Evolutionary conservation across 495 filamentous ascomycete genomes (phyloP).

Genomic region (Hypoxylon crocopeplum): DNA sequence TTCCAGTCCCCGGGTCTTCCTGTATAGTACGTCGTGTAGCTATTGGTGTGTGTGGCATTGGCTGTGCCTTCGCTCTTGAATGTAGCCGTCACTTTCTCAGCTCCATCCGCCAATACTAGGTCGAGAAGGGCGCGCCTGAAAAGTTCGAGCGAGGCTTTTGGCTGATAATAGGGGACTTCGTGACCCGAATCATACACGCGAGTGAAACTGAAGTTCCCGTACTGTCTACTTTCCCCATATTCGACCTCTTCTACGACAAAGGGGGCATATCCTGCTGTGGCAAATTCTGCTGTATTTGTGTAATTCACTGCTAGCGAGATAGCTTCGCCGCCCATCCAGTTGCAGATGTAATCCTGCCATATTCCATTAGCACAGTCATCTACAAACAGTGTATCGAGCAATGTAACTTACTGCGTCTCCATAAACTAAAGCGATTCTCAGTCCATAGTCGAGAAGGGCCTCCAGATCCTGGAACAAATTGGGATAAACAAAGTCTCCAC

Average conservation of each 20-base stretch:
- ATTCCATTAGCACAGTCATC: background rate
- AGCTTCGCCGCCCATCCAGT: slow-evolving; percentile 67
- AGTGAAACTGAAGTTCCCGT: slow-evolving; percentile 69
- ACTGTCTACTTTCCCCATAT: slow-evolving; percentile 53
- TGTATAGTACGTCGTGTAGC: slow-evolving; percentile 43
- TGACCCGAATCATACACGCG: slow-evolving; percentile 50
- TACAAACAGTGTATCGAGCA: too few species aligned
- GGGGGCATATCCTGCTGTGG: slow-evolving; percentile 55
- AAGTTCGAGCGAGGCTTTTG: slow-evolving; percentile 46
- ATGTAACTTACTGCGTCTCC: slow-evolving; percentile 49
- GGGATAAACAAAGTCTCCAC: slow-evolving; percentile 57
- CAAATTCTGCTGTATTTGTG: slow-evolving; percentile 51
- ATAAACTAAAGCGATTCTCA: slow-evolving; percentile 54
- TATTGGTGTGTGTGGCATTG: slow-evolving; percentile 63
- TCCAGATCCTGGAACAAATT: slow-evolving; percentile 55
- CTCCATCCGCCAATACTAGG: slow-evolving; percentile 34
- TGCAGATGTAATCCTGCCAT: slow-evolving; percentile 64
- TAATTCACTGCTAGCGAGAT: slow-evolving; percentile 61
- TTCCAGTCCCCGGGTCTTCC: slow-evolving; percentile 38
- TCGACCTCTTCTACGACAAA: slow-evolving; percentile 46
- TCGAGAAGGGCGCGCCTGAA: slow-evolving; percentile 45
- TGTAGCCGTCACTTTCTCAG: slow-evolving; percentile 45
- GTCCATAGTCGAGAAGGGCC: slow-evolving; percentile 49
- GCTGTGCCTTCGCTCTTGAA: slow-evolving; percentile 55
- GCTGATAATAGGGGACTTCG: slow-evolving; percentile 48